Evolutionary conservation across 129 eudicot species (phyloP), one percentile per base, ranked within the genome.

Genomic region (Chrysanthemum lavandulifolium): DNA sequence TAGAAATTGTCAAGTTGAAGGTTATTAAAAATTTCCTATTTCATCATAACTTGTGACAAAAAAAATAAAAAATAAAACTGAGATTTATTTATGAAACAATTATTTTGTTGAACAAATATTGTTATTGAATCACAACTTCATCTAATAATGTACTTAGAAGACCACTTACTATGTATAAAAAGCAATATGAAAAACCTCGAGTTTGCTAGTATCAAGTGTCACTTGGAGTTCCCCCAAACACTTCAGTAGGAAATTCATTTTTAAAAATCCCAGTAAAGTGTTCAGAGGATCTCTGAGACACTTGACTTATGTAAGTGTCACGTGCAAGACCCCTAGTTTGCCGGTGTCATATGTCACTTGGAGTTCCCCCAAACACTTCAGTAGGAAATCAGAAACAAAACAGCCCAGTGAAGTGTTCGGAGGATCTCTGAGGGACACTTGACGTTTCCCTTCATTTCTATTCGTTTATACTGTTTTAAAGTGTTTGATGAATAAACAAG

Each of bases 341-440:
- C 11, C 12, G 54, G 62, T 76, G 69, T 49, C 52, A 67, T 27
- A 62, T 67, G 73, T 13, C 68, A 59, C 68, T 67, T 45, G 45
- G 69, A 76, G 80, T 76, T 76, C 79, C 74, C 68, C 68, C 80
- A 76, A 67, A 76, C 80, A 76, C 80, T 76, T 76, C 80, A 67
- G 69, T 48, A 58, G 69, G 16, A 67, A 58, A 29, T 12, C 40
- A 0, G 12, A 5, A 29, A 16, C 18, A 2, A 58, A 10, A 15
- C n/a, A 76, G 48, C 74, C 80, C 54, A 48, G 12, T 76, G 80
- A 76, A 76, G 80, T 76, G 74, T 67, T 58, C 43, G 52, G 80
- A 67, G 80, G 80, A 76, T 57, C 45, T 76, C 74, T 47, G 43
- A 76, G 74, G 13, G 67, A 68, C 80, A 58, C 80, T 59, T 68